Evolutionary conservation across 306 rosid species (phyloP).

Genomic region (Senna siamea): DNA sequence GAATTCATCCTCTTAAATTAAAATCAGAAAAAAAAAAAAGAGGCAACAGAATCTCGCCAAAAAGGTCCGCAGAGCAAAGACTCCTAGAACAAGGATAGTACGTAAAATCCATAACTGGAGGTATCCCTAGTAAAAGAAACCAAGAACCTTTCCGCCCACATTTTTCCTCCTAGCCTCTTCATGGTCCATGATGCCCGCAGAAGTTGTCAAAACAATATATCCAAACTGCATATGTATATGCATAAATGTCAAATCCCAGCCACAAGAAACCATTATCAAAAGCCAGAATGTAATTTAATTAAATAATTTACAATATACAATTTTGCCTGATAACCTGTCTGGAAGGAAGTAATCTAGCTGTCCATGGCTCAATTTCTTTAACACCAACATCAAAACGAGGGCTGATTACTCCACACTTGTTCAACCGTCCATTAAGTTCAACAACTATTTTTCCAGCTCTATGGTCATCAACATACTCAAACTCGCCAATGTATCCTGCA

Average conservation of each 20-base stretch:
- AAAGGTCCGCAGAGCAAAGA: background rate
- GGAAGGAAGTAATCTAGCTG: constrained; percentile 66
- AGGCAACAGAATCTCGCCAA: background rate
- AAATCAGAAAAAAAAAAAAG: background rate
- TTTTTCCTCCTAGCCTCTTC: constrained; percentile 21
- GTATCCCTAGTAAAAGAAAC: constrained; percentile 6
- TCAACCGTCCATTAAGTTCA: constrained; percentile 63
- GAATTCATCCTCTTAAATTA: background rate
- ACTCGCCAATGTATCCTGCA: constrained; percentile 67
- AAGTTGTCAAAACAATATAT: constrained; percentile 18
- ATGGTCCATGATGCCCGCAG: constrained; percentile 18
- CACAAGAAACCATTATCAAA: background rate
- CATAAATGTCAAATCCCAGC: background rate
- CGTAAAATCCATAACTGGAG: background rate
- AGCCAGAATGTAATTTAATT: background rate
- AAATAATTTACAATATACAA: background rate
- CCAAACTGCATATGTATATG: constrained; percentile 11
- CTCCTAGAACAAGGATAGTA: background rate
- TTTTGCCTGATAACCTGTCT: constrained; percentile 52
- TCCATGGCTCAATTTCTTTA: constrained; percentile 69
- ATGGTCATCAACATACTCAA: constrained; percentile 67
- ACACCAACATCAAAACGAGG: constrained; percentile 73
- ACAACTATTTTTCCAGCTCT: constrained; percentile 73
- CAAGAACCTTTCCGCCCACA: constrained; percentile 22
- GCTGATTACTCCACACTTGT: constrained; percentile 69